Base-by-base conservation (phyloP, 2,329 filamentous ascomycete genomes). In the Teratosphaeria epicoccoides region DNA sequence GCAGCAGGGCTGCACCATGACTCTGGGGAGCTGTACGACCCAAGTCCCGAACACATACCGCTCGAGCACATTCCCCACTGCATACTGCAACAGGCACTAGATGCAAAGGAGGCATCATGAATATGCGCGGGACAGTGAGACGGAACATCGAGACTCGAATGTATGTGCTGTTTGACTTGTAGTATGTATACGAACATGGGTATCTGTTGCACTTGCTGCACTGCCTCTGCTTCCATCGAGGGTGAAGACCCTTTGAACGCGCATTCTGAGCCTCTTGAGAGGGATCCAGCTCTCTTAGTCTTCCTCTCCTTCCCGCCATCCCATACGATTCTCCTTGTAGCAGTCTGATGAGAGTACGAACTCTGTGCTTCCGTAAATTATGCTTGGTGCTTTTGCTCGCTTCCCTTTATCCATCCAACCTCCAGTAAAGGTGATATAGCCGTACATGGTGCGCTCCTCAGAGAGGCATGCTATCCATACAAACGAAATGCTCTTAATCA, bases 401-500 rank as follows among this genome's bases (percentile, higher is more conserved):
- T 14, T 23, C 20, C 26, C 22, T 12, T 23, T 43, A 23, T 46
- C 47, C 28, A 7, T 43, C 23, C 44, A 43, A 4, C 20, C 5
- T 37, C 22, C 43, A 22, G 28, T 47, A 24, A 14, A 24, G 25
- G 44, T 46, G 20, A 46, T 46, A 28, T 46, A 29, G 25, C 49
- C 44, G n/a, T 40, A 47, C 46, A 46, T 24, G 23, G 20, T 40
- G 33, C 33, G 33, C 33, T 46, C 43, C 43, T 29, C 46, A 33
- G 10, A 6, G 50, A 46, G n/a, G 37, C 28, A 28, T 26, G 44
- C 47, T 49, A 49, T 47, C 40, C 40, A 51, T 59, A 61, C 55
- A 63, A 55, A 60, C 53, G 55, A 59, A 59, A 60, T 57, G 59
- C 53, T 55, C 52, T 53, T 53, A 56, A 60, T 55, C 62, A 62